Evolutionary conservation across 2,329 filamentous ascomycete species (phyloP), one percentile per base, ranked within the genome.

Genomic region (Verticillium alfalfae): DNA sequence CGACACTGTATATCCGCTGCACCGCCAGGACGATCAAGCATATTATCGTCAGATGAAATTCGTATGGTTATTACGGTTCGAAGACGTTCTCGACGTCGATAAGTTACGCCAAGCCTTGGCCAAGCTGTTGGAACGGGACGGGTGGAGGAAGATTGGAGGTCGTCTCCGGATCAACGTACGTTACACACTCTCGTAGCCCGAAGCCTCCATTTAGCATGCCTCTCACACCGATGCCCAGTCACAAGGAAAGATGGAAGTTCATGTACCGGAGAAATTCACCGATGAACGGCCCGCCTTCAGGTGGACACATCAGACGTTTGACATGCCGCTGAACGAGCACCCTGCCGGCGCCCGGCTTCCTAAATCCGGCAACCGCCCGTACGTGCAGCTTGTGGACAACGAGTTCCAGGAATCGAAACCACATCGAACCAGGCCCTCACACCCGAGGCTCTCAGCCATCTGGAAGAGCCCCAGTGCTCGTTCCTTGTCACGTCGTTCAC

Each of bases 401-500:
- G 61, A 62, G 13, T 68, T 71, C 45, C 59, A 63, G 9, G 18
- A 54, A 66, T 70, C 38, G 65, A 62, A 1, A 63, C 66, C 62
- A 41, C 56, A 13, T 18, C 56, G 5, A 64, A 62, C 13, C 64
- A 63, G 8, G 68, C 68, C 5, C 57, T 22, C 12, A 71, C 65
- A 2, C 64, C 80, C 0, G 67, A 73, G 1, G 79, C 82, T 60
- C 80, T 77, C 62, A 57, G 80, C 13, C 66, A 69, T 54, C 63
- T 67, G 5, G 80, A 83, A 66, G 69, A 66, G 18, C 81, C 81
- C 0, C 78, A 79, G 66, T 67, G 85, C 5, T 74, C 75, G 4
- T 69, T 85, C 5, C 79, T 82, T 63, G 71, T 84, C 52, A 75
- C 77, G 3, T 75, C 76, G 0, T 85, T 85, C 66, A 67, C 66